Percentiles rank a stretch among this genome's conserved stretches.
These are phyloP conservation scores for Schwanniomyces pseudopolymorphus DNA, from an alignment of 805 yeast species.

Conservation along the genomic window DNA sequence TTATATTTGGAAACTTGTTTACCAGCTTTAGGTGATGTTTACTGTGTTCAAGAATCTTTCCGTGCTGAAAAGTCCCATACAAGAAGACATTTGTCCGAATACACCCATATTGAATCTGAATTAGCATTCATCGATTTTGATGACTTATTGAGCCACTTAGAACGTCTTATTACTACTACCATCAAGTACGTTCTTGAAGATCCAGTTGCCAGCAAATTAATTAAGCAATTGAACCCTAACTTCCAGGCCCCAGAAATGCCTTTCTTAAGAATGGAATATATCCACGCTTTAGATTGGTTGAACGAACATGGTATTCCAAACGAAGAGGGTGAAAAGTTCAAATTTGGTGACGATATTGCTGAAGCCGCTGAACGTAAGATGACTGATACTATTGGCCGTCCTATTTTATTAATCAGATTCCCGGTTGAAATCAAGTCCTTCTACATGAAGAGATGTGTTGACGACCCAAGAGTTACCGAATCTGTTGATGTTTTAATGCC, in stretches of 20 bases:
- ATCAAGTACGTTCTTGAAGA: slow-evolving; percentile 80
- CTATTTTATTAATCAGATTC: slow-evolving; percentile 89
- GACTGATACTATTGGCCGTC: slow-evolving; percentile 93
- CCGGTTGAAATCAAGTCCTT: slow-evolving; percentile 97
- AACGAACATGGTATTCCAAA: slow-evolving; percentile 91
- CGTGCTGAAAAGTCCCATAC: slow-evolving; percentile 99
- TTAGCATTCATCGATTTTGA: slow-evolving; percentile 85
- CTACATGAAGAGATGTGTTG: slow-evolving; percentile 92
- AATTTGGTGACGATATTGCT: slow-evolving; percentile 98
- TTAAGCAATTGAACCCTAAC: slow-evolving; percentile 88
- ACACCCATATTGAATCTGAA: slow-evolving; percentile 96
- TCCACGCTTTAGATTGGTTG: slow-evolving; percentile 92
- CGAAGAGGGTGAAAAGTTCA: slow-evolving; percentile 91
- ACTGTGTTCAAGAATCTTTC: slow-evolving; percentile 96
- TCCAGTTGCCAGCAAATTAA: slow-evolving; percentile 87
- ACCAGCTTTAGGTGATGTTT: slow-evolving; percentile 96
- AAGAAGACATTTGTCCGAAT: slow-evolving; percentile 95
- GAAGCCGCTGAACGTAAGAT: slow-evolving; percentile 99
- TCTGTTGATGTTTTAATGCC: slow-evolving; percentile 99
- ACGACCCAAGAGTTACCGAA: slow-evolving; percentile 94
- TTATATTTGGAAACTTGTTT: slow-evolving; percentile 93
- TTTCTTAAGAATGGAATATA: slow-evolving; percentile 88
- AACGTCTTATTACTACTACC: slow-evolving; percentile 66
- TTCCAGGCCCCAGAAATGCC: slow-evolving; percentile 83
- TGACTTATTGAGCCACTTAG: slow-evolving; percentile 82